These are phyloP conservation scores for Limonomyces culmigenus DNA, from an alignment of 1,284 basidiomycete genomes.

Conservation along the genomic window DNA sequence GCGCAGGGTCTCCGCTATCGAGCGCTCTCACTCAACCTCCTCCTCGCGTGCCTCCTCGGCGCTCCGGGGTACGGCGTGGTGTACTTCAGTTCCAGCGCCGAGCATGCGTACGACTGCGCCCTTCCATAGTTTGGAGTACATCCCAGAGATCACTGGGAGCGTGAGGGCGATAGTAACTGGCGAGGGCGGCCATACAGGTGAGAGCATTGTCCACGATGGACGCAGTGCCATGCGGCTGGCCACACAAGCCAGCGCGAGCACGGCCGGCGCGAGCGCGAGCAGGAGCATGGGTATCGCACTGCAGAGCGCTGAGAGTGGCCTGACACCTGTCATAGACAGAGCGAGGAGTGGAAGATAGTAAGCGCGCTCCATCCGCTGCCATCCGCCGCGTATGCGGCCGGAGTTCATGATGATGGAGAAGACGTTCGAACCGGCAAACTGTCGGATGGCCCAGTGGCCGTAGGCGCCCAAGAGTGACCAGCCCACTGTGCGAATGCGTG, in stretches of 20 bases:
- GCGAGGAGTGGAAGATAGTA: slow-evolving; percentile 51
- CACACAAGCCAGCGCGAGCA: background rate
- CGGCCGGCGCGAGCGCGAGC: background rate
- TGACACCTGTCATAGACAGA: slow-evolving; percentile 40
- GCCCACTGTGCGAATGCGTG: slow-evolving; percentile 25
- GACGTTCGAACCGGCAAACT: slow-evolving; percentile 48
- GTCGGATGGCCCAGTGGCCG: slow-evolving; percentile 51
- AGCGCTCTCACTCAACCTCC: no score
- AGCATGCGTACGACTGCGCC: background rate
- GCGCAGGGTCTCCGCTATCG: no score
- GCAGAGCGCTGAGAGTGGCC: no score
- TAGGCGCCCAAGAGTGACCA: slow-evolving; percentile 49
- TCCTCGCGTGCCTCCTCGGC: no score
- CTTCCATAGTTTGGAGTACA: background rate
- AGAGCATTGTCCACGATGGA: no score
- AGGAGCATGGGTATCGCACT: slow-evolving; percentile 20
- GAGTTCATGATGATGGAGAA: slow-evolving; percentile 42
- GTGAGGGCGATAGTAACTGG: background rate
- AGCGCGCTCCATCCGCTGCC: slow-evolving; percentile 52
- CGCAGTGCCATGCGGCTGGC: background rate
- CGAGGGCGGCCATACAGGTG: background rate
- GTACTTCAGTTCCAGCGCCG: no score
- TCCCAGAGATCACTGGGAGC: background rate
- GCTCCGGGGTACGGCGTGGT: no score
- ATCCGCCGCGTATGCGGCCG: no score